These are phyloP conservation scores for Aquilaria yunnanensis DNA, from an alignment of 345 rosid genomes.

Conservation along the genomic window DNA sequence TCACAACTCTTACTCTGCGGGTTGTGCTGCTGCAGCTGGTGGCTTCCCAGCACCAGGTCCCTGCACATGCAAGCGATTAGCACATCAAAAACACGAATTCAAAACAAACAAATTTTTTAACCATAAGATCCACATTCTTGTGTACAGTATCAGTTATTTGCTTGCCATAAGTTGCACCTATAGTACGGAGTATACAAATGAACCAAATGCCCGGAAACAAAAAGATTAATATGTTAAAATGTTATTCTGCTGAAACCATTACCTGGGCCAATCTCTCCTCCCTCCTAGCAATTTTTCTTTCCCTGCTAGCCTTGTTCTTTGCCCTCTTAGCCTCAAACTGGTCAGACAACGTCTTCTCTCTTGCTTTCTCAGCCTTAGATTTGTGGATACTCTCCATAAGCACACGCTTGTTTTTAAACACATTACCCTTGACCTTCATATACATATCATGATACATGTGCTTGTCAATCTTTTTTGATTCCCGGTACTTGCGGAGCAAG, in stretches of 20 bases:
- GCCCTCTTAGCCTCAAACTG: constrained; percentile 55
- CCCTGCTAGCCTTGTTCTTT: constrained; percentile 58
- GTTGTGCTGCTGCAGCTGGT: too few species aligned
- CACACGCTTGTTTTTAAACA: constrained; percentile 79
- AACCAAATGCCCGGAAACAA: too few species aligned
- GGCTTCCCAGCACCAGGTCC: too few species aligned
- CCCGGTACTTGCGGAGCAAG: constrained; percentile 57
- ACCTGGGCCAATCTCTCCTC: constrained; percentile 52
- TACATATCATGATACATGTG: constrained; percentile 94
- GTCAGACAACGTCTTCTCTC: constrained; percentile 50
- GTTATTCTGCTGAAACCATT: neutral
- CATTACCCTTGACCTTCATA: constrained; percentile 80
- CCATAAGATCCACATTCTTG: too few species aligned
- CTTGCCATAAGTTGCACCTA: too few species aligned
- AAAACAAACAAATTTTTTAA: too few species aligned
- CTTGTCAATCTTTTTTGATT: constrained; percentile 74
- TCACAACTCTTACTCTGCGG: too few species aligned
- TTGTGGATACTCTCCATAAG: constrained; percentile 73
- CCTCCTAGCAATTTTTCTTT: constrained; percentile 43
- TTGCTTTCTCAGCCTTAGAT: constrained; percentile 50
- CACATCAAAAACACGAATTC: too few species aligned
- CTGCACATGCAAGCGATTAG: too few species aligned
- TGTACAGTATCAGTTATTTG: too few species aligned
- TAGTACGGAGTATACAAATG: too few species aligned
- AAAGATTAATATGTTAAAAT: too few species aligned